Evolutionary conservation across 2,329 filamentous ascomycete genomes (phyloP).

Genomic region (Talaromyces pinophilus): DNA sequence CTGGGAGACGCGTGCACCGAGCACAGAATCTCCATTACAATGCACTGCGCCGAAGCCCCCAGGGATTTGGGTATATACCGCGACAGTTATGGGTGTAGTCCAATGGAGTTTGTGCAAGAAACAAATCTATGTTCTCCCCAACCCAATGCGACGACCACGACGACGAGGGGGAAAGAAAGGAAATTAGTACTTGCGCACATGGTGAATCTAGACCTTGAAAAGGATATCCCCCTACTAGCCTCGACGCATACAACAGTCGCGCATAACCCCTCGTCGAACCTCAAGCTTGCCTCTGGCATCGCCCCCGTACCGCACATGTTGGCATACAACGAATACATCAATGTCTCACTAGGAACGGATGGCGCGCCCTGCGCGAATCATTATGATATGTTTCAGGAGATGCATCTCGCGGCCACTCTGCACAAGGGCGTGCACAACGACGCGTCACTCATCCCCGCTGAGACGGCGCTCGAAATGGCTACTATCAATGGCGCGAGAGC

Average conservation of each 20-base stretch:
- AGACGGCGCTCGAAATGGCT: constrained; percentile 51
- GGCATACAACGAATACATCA: constrained; percentile 33
- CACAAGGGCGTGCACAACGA: constrained; percentile 46
- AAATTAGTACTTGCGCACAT: constrained; percentile 50
- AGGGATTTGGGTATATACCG: constrained; percentile 30
- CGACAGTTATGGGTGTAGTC: constrained; percentile 36
- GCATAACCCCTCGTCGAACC: constrained; percentile 53
- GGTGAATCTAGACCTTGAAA: constrained; percentile 48
- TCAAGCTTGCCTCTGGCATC: constrained; percentile 54
- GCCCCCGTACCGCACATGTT: constrained; percentile 49
- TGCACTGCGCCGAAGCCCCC: constrained; percentile 50
- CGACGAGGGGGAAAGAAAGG: constrained; percentile 30
- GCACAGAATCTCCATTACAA: constrained; percentile 47
- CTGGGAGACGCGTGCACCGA: constrained; percentile 41
- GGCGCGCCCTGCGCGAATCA: constrained; percentile 54
- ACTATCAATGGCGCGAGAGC: constrained; percentile 53
- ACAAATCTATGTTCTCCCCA: constrained; percentile 28
- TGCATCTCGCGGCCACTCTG: constrained; percentile 50
- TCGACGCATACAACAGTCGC: constrained; percentile 46
- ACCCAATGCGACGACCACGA: too few relatives aligned
- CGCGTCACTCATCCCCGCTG: constrained; percentile 44
- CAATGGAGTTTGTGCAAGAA: constrained; percentile 38
- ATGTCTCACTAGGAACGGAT: constrained; percentile 52
- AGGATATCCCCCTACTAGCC: constrained; percentile 42
- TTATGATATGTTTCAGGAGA: constrained; percentile 54